Percentiles rank a stretch among this genome's conserved stretches.
phyloP scores from a whole-genome alignment of 257 asterid genomes.

The Solanum okadae region DNA sequence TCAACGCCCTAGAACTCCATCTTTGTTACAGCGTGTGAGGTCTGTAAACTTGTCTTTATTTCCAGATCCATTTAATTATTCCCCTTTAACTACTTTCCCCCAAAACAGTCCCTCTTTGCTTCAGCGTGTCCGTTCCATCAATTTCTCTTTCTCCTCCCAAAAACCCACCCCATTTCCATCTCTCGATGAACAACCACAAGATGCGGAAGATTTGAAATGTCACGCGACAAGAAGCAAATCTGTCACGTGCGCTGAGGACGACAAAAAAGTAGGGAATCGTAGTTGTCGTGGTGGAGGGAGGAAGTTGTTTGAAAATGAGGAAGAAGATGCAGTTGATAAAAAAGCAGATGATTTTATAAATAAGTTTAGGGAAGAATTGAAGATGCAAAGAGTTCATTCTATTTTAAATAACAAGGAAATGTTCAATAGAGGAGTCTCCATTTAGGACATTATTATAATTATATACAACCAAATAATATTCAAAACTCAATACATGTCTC shows the following conservation, averaged over 20 bases:
- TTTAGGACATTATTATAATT: neutral
- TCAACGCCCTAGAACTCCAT: neutral
- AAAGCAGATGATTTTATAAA: conserved; percentile 64
- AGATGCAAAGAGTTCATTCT: conserved; percentile 71
- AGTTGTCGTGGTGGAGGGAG: neutral
- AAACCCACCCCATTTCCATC: conserved; percentile 16
- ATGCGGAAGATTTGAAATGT: neutral
- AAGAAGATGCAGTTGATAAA: conserved; percentile 55
- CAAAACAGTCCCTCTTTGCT: conserved; percentile 39
- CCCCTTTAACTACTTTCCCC: neutral
- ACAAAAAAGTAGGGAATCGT: conserved; percentile 7
- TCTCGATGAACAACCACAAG: neutral
- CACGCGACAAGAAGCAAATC: neutral
- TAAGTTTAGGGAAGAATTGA: conserved; percentile 64
- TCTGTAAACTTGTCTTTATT: neutral
- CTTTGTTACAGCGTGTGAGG: neutral
- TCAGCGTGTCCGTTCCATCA: conserved; percentile 58
- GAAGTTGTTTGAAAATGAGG: conserved; percentile 15
- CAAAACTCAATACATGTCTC: neutral
- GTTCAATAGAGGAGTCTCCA: conserved; percentile 37
- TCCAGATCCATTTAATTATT: neutral
- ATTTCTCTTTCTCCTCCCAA: conserved; percentile 16
- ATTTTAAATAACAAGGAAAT: conserved; percentile 49
- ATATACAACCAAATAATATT: neutral
- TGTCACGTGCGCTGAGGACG: conserved; percentile 9